These are phyloP conservation scores for Saccharomycopsis lassenensis DNA, from an alignment of 805 yeast species.

Conservation along the genomic window DNA sequence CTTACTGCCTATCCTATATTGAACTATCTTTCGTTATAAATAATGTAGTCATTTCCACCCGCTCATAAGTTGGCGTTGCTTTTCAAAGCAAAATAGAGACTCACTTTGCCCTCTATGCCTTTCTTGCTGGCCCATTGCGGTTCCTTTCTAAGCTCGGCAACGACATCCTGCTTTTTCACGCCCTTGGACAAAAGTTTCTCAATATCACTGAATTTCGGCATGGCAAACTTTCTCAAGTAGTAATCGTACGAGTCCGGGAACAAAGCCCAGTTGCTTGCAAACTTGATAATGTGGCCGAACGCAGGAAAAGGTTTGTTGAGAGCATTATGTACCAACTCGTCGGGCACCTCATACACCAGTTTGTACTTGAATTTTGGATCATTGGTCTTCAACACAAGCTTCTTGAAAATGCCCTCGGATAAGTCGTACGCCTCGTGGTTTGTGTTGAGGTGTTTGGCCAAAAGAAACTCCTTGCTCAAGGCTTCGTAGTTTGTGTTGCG, in stretches of 20 bases:
- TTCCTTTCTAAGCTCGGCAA: too few relatives aligned
- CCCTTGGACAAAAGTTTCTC: too few relatives aligned
- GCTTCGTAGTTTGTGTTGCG: slow-evolving; percentile 50
- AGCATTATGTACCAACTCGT: slow-evolving; percentile 6
- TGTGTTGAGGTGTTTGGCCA: slow-evolving; percentile 67
- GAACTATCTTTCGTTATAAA: too few relatives aligned
- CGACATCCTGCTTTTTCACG: background rate
- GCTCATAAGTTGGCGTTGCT: background rate
- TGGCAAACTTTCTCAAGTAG: slow-evolving; percentile 7
- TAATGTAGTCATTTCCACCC: too few relatives aligned
- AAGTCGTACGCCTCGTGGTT: slow-evolving; percentile 45
- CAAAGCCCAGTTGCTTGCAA: slow-evolving; percentile 10
- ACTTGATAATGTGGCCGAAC: slow-evolving; percentile 10
- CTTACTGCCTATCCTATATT: too few relatives aligned
- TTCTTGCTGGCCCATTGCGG: slow-evolving; percentile 10
- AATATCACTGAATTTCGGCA: slow-evolving; percentile 10
- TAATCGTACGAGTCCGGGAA: slow-evolving; percentile 10
- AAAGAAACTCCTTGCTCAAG: slow-evolving; percentile 56
- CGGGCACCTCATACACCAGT: slow-evolving; percentile 24
- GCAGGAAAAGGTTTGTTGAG: slow-evolving; percentile 5
- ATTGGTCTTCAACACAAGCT: slow-evolving; percentile 48
- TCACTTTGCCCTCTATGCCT: slow-evolving; percentile 9
- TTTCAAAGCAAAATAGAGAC: background rate
- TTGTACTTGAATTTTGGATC: slow-evolving; percentile 41
- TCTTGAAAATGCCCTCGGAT: slow-evolving; percentile 57